Base-by-base conservation (phyloP, 2,329 filamentous ascomycete genomes). In the Calonectria crousiana region DNA sequence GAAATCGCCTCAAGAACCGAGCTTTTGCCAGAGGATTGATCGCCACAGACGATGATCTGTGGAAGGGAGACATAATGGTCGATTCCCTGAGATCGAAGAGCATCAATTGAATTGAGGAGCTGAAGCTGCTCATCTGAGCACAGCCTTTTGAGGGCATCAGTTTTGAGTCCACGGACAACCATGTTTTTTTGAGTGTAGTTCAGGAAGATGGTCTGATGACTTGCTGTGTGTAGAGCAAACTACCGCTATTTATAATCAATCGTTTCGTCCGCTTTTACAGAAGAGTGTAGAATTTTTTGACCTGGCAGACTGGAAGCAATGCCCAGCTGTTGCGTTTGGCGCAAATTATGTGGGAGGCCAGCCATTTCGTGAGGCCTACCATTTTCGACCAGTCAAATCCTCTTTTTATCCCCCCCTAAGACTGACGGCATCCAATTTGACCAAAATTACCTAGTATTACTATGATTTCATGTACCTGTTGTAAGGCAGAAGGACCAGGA, bases 1-100 rank as follows among this genome's bases (percentile, higher is more conserved):
- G 91, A 92, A 47, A 94, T 90, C 0, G 90, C 91, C 78, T 93
- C 91, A 0, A 93, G 87, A 0, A 93, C 90, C 0, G 91, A 93
- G 65, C 90, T 92, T 81, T 93, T 93, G 3, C 91, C 92, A 0
- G 89, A 88, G 0, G 89, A 92, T 77, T 93, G 91, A 69, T 92
- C 89, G 1, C 92, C 91, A 68, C 88, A 91, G 10, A 91, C 88
- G 2, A 91, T 86, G 20, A 90, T 79, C 69, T 89, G 85, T 1
- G 88, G 88, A 0, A 89, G 77, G 20, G 80, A 81, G 13, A 86
- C 74, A 49, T 83, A 84, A n/a, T 82, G 81, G 30, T 80, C 81
- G n/a, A 86, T 79, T 3, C 84, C 84, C 13, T 82, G 79, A 8
- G 81, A 80, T 9, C 84, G 82, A 0, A 87, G 81, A 4, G 32